Evolutionary conservation across 768 basidiomycete species (phyloP), one percentile per base, ranked within the genome.

Genomic region (Termitomyces titanicus): DNA sequence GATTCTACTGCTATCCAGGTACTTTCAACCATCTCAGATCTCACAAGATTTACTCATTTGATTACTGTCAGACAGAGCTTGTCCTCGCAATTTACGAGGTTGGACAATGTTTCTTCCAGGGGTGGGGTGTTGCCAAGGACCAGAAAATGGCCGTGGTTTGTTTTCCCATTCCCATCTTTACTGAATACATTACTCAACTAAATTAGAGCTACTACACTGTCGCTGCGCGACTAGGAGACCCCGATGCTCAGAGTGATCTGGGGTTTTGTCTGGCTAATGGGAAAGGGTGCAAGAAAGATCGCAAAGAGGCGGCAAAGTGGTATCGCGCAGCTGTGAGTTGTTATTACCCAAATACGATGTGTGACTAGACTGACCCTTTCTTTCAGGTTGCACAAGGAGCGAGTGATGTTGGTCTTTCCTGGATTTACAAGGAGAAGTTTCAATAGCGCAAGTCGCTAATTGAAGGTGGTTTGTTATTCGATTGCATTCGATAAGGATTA

Each of bases 381-480:
- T 9, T 57, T 8, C 52, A 72, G 71, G 73, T 80, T 40, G 68
- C 71, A 34, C 92, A 92, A 67, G 91, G 91, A 18, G 80, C 75
- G 51, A 93, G 91, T 65, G 87, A 90, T 63, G 77, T 93, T 58
- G 92, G 92, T 22, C 78, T 94, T 44, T 89, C 89, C 2, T 94
- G 92, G 92, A 93, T 94, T 58, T 91, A 90, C 75, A 95, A 95
- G 70, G 85, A 89, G 64, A 94, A 94, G 71, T 93, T 84, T 62
- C 76, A 76, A 64, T 79, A 47, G 18, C 18, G 12, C 12, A 47
- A 22, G 7, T 11, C 18, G 31, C 3, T 12, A 18, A 20, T 47
- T 44, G 9, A n/a, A 15, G 42, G 22, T 7, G 13, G 42, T 35
- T 15, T 33, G 22, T 22, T 22, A 22, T 22, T 15, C 24, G 40